Conservation (phyloP, 1,284 basidiomycete species). For the Microbotryum silenes-acaulis region DNA sequence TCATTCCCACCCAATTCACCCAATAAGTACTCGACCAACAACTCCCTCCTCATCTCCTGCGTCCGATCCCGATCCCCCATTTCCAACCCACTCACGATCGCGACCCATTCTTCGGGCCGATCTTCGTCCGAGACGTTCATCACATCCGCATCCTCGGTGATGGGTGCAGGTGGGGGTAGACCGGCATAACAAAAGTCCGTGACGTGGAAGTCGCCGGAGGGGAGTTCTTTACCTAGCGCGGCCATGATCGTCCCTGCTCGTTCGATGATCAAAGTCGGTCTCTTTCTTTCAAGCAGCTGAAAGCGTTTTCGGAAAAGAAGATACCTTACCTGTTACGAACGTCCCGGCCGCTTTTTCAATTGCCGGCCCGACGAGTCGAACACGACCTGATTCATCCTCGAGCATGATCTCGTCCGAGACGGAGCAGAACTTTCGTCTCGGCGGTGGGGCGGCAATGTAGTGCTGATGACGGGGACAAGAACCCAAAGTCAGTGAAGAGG, state of each 20-base stretch:
- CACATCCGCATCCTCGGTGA: conserved; percentile 31
- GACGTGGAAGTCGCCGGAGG: conserved; percentile 85
- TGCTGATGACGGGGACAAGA: conserved; percentile 50
- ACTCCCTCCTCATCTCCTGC: conserved; percentile 62
- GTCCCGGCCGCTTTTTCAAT: conserved; percentile 44
- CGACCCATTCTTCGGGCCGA: conserved; percentile 61
- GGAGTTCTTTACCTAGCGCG: conserved; percentile 80
- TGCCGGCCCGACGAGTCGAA: conserved; percentile 70
- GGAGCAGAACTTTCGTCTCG: conserved; percentile 64
- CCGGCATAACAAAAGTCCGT: conserved; percentile 82
- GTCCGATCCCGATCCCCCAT: conserved; percentile 51
- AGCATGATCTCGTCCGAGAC: conserved; percentile 74
- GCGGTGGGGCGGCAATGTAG: conserved; percentile 76
- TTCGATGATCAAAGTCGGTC: not conserved
- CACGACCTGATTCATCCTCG: conserved; percentile 90
- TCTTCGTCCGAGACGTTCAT: conserved; percentile 10
- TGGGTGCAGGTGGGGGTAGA: conserved; percentile 55
- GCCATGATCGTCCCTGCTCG: conserved; percentile 67
- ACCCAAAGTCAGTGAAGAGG: not conserved
- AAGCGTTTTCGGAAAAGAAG: not conserved
- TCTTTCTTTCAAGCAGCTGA: not conserved
- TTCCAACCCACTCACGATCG: conserved; percentile 73
- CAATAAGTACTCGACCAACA: conserved; percentile 77
- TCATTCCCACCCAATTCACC: conserved; percentile 68
- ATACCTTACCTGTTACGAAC: conserved; percentile 60